Evolutionary conservation across 1,284 basidiomycete genomes (phyloP).

Genomic region (Chalciporus piperatoides): DNA sequence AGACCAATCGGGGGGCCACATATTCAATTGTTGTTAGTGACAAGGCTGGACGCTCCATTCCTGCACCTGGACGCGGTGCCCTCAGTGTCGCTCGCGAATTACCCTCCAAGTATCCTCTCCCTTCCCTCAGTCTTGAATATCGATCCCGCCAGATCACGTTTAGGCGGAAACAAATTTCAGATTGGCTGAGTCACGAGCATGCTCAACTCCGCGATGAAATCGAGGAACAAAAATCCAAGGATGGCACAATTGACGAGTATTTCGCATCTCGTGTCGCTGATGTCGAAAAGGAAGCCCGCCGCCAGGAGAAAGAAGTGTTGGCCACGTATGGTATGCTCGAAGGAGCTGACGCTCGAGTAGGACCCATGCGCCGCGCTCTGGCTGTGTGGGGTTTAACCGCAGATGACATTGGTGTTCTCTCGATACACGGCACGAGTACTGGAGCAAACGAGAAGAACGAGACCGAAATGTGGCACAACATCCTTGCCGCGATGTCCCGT

Average conservation of each 20-base stretch:
- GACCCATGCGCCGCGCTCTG: constrained; percentile 90
- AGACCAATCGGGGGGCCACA: constrained; percentile 5
- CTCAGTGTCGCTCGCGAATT: constrained; percentile 84
- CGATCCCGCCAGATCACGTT: constrained; percentile 88
- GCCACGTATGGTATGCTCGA: constrained; percentile 94
- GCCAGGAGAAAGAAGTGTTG: constrained; percentile 89
- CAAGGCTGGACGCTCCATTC: constrained; percentile 93
- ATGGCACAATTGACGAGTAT: constrained; percentile 60
- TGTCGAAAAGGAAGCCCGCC: constrained; percentile 84
- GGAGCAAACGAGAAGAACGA: constrained; percentile 99
- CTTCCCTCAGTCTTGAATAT: constrained; percentile 81
- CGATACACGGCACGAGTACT: constrained; percentile 94
- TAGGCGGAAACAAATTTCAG: constrained; percentile 89
- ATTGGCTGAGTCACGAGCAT: constrained; percentile 91
- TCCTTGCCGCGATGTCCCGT: constrained; percentile 85
- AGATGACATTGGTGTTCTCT: constrained; percentile 87
- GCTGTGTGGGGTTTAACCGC: constrained; percentile 95
- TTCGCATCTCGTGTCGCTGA: constrained; percentile 71
- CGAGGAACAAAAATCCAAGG: constrained; percentile 55
- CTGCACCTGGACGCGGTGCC: constrained; percentile 89
- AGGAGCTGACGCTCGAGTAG: constrained; percentile 78
- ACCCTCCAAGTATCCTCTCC: constrained; percentile 68
- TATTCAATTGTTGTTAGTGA: constrained; percentile 49
- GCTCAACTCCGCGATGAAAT: constrained; percentile 78
- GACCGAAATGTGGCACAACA: constrained; percentile 93